Conservation (phyloP, 2,329 filamentous ascomycete genomes). For the Trichoderma sp. region DNA sequence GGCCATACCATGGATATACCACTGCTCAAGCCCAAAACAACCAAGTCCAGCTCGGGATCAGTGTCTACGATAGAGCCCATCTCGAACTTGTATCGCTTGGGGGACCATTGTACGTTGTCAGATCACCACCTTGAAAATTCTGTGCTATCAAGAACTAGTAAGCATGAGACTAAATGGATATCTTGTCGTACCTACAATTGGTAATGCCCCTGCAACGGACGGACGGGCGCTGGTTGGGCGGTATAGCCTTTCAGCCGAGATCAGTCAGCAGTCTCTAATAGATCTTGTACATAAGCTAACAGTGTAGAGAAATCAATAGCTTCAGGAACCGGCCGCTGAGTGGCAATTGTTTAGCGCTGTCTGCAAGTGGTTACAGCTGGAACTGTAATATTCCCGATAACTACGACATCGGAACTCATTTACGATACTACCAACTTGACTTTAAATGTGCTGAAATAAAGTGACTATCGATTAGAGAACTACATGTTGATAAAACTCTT, state of each 20-base stretch:
- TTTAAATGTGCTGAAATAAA: not conserved
- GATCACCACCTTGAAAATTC: not conserved
- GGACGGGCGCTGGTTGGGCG: not conserved
- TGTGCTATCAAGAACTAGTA: not conserved
- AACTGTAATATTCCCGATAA: not conserved
- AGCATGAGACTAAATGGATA: conserved; percentile 11
- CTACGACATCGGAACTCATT: not conserved
- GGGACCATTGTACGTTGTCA: not conserved
- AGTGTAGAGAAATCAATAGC: conserved; percentile 8
- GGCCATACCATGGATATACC: conserved; percentile 28
- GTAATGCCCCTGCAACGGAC: not conserved
- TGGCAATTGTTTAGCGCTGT: conserved; percentile 8
- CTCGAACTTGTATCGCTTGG: not conserved
- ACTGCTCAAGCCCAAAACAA: conserved; percentile 28
- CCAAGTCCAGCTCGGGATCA: conserved; percentile 19
- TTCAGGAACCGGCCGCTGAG: not conserved
- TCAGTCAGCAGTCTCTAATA: not conserved
- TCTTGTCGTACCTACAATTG: not conserved
- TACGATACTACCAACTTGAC: not conserved
- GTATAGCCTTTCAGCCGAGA: conserved; percentile 22
- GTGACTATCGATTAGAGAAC: not conserved
- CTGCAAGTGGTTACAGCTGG: not conserved
- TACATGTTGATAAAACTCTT: not conserved
- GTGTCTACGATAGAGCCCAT: conserved; percentile 14
- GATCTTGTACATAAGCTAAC: not conserved